A percentile compares a stretch with the other conserved stretches of the same genome.
Evolutionary conservation across 1,139 yeast genomes (phyloP).

Genomic region (Kurtzmaniella quercitrusa): DNA sequence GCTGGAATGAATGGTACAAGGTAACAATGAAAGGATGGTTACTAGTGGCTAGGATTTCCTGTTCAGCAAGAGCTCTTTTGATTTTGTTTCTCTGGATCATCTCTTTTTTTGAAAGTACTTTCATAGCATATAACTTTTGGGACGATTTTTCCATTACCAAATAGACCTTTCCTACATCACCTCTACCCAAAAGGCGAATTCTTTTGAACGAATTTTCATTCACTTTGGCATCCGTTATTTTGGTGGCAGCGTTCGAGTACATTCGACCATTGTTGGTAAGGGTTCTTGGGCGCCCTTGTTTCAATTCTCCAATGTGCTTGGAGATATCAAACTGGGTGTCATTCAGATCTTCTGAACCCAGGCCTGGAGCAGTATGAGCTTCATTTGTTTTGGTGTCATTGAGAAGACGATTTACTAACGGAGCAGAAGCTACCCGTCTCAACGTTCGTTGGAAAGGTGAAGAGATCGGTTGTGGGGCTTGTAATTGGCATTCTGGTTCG

Average conservation of each 20-base stretch:
- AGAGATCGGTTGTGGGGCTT: neutral
- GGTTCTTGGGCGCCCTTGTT: slow-evolving; percentile 46
- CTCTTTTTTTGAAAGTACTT: slow-evolving; percentile 82
- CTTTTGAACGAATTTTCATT: slow-evolving; percentile 86
- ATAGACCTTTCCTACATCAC: slow-evolving; percentile 97
- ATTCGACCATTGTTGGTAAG: slow-evolving; percentile 50
- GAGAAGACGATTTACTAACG: slow-evolving; percentile 46
- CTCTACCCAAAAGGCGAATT: slow-evolving; percentile 83
- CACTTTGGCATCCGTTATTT: slow-evolving; percentile 74
- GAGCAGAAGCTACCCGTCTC: slow-evolving; percentile 80
- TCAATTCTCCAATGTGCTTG: slow-evolving; percentile 54
- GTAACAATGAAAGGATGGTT: slow-evolving; percentile 98
- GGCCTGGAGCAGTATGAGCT: neutral
- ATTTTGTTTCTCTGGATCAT: slow-evolving; percentile 95
- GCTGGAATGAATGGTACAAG: slow-evolving; percentile 91
- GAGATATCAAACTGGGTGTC: slow-evolving; percentile 37
- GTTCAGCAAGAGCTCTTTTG: slow-evolving; percentile 92
- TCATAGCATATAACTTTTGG: slow-evolving; percentile 84
- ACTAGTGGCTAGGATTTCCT: slow-evolving; percentile 90
- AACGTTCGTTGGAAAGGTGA: slow-evolving; percentile 50
- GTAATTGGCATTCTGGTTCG: neutral
- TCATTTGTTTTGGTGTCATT: slow-evolving; percentile 17
- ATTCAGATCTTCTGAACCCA: slow-evolving; percentile 3
- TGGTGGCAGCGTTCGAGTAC: slow-evolving; percentile 69
- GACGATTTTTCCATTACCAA: slow-evolving; percentile 79